phyloP scores from a whole-genome alignment of 257 asterid species.

The Coffea canephora region DNA sequence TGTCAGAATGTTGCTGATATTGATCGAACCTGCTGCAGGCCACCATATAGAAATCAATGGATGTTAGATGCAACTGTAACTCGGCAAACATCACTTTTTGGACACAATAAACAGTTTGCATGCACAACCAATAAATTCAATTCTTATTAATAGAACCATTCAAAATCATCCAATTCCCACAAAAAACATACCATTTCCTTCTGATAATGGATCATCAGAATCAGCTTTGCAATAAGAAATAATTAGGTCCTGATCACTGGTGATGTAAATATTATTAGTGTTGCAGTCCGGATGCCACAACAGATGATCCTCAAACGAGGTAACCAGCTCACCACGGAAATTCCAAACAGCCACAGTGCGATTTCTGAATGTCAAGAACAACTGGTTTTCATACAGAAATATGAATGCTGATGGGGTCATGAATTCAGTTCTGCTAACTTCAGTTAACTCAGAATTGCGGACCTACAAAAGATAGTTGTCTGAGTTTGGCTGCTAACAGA shows the following conservation, averaged over 20 bases:
- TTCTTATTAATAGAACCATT: neutral
- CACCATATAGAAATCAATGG: slow-evolving; percentile 13
- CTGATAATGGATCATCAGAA: slow-evolving; percentile 74
- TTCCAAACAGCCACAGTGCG: slow-evolving; percentile 99
- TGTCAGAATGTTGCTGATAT: slow-evolving; percentile 86
- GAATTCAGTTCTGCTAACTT: slow-evolving; percentile 93
- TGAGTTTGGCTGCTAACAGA: slow-evolving; percentile 13
- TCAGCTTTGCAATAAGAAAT: slow-evolving; percentile 97
- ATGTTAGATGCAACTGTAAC: neutral
- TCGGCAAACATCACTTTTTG: neutral
- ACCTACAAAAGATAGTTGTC: slow-evolving; percentile 52
- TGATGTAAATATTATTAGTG: slow-evolving; percentile 94
- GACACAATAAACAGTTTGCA: neutral
- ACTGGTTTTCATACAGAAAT: slow-evolving; percentile 92
- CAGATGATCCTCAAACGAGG: slow-evolving; percentile 96
- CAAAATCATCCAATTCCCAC: neutral
- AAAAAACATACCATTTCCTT: slow-evolving; percentile 68
- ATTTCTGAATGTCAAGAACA: slow-evolving; percentile 90
- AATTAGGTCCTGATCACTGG: slow-evolving; percentile 97
- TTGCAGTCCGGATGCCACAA: slow-evolving; percentile 99
- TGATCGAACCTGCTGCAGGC: slow-evolving; percentile 87
- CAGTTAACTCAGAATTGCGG: slow-evolving; percentile 81
- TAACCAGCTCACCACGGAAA: slow-evolving; percentile 97
- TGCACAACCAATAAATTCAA: neutral
- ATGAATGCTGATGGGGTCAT: slow-evolving; percentile 99